These are phyloP conservation scores for Elongisporangium undulatum DNA, from an alignment of 352 stramenopile species.

Conservation along the genomic window DNA sequence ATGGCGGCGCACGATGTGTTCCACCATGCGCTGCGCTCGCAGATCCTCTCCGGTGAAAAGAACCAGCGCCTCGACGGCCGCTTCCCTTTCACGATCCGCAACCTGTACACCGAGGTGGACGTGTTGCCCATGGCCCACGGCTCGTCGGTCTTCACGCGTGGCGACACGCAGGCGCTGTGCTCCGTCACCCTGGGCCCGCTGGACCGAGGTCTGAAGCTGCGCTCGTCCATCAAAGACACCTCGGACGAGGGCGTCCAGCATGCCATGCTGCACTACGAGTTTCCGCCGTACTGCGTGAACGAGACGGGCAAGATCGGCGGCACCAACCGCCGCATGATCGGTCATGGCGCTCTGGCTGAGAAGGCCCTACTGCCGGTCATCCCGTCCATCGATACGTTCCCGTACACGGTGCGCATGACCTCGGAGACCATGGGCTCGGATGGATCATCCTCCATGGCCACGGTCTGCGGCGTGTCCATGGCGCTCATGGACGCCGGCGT, in stretches of 20 bases:
- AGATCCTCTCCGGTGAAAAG: constrained; percentile 51
- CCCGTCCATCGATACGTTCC: constrained; percentile 90
- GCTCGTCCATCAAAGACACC: constrained; percentile 44
- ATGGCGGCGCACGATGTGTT: constrained; percentile 77
- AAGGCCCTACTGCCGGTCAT: constrained; percentile 93
- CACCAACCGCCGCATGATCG: constrained; percentile 92
- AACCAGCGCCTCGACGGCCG: constrained; percentile 85
- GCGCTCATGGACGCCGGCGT: constrained; percentile 97
- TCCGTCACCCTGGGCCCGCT: constrained; percentile 86
- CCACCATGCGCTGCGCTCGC: constrained; percentile 60
- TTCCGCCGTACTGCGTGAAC: constrained; percentile 97
- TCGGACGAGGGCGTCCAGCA: constrained; percentile 53
- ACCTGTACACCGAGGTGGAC: constrained; percentile 81
- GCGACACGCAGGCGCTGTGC: constrained; percentile 88
- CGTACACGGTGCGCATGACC: constrained; percentile 96
- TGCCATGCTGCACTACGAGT: constrained; percentile 98
- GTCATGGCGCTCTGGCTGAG: constrained; percentile 96
- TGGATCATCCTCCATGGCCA: constrained; percentile 95
- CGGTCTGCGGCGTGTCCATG: constrained; percentile 95
- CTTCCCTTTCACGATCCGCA: constrained; percentile 71
- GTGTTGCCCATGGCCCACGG: constrained; percentile 88
- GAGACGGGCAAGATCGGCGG: constrained; percentile 88
- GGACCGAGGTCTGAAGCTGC: constrained; percentile 68
- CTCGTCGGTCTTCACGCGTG: constrained; percentile 84
- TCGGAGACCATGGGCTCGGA: constrained; percentile 95